phyloP scores from a whole-genome alignment of 2,329 filamentous ascomycete species.

The Arthrobotrys conoides region DNA sequence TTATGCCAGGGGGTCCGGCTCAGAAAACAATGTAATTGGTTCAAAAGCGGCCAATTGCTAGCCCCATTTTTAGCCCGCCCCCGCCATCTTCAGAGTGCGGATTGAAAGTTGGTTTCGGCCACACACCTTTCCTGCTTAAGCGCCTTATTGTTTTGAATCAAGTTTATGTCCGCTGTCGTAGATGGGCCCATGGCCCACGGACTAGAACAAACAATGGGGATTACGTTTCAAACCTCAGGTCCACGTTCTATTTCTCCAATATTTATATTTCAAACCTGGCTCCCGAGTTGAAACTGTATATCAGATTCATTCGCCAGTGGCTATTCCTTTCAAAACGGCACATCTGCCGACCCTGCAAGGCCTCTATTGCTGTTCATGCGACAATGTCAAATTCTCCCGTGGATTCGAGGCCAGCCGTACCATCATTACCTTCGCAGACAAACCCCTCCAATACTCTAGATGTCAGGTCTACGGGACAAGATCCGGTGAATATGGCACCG shows the following conservation, averaged over 20 bases:
- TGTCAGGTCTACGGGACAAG: constrained; percentile 3
- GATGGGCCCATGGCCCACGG: constrained; percentile 17
- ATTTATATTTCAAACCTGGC: constrained; percentile 40
- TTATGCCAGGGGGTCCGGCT: constrained; percentile 19
- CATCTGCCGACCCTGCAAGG: constrained; percentile 33
- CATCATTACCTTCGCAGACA: constrained; percentile 1
- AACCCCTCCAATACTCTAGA: constrained; percentile 19
- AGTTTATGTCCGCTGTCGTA: constrained; percentile 22
- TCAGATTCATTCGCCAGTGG: constrained; percentile 26
- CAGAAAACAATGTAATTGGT: constrained; percentile 30
- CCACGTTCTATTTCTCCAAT: constrained; percentile 11
- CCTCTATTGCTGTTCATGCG: constrained; percentile 34
- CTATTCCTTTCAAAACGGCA: constrained; percentile 35
- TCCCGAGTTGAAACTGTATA: constrained; percentile 33
- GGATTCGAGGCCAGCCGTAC: constrained; percentile 26
- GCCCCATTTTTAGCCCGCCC: constrained; percentile 29
- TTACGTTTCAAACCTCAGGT: constrained; percentile 27
- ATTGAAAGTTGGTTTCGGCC: constrained; percentile 40
- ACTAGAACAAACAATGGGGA: constrained; percentile 16
- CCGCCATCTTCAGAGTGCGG: constrained; percentile 26
- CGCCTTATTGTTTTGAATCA: constrained; percentile 39
- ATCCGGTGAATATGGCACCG: constrained; percentile 22
- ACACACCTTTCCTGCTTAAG: constrained; percentile 43
- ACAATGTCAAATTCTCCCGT: constrained; percentile 48
- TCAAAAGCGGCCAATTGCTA: constrained; percentile 12